Evolutionary conservation across 768 basidiomycete species (phyloP).

Genomic region (Suillus variegatus): DNA sequence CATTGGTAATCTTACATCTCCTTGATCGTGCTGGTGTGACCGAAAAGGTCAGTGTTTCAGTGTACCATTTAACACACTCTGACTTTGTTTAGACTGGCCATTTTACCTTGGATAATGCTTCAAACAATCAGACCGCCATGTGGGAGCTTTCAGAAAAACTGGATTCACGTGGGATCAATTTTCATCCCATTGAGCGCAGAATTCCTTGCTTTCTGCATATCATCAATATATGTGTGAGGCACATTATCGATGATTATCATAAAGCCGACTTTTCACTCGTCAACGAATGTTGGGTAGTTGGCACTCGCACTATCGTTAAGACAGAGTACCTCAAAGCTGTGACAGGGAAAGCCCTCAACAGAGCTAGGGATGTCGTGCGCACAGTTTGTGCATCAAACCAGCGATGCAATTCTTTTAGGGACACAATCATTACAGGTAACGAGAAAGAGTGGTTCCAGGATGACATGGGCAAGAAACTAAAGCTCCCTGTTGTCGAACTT

Average conservation of each 20-base stretch:
- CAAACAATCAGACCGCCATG: neutral
- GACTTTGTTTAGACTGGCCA: neutral
- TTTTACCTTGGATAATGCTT: neutral
- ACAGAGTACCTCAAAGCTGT: neutral
- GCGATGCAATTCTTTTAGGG: neutral
- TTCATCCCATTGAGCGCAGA: neutral
- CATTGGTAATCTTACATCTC: neutral
- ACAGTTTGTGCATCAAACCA: neutral
- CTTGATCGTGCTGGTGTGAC: neutral
- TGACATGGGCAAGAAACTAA: neutral
- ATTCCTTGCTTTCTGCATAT: neutral
- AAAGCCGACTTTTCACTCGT: neutral
- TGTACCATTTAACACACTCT: neutral
- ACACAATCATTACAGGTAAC: constrained; percentile 9
- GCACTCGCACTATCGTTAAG: neutral
- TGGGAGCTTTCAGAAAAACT: neutral
- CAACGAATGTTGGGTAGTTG: neutral
- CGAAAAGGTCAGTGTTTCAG: neutral
- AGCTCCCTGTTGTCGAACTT: neutral
- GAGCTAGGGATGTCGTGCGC: neutral
- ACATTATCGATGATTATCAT: neutral
- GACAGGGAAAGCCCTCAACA: neutral
- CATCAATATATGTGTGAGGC: neutral
- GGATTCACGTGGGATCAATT: neutral
- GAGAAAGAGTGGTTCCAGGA: constrained; percentile 6